phyloP scores from a whole-genome alignment of 495 filamentous ascomycete genomes.

The Talaromyces stipitatus region DNA sequence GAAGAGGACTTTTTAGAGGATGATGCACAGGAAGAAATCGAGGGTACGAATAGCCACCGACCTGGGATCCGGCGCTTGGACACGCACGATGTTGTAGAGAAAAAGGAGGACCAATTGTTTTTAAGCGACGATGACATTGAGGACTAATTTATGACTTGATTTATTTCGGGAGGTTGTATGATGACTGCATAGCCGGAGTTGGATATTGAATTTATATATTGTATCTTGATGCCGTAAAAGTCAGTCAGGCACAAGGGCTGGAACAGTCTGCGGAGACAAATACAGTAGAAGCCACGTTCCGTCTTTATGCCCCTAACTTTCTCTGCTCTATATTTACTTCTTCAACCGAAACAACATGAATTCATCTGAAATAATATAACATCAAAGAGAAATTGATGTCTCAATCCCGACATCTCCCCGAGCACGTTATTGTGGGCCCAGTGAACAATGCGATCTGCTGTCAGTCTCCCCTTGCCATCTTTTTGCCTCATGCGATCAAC shows the following conservation, averaged over 20 bases:
- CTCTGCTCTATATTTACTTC: too few species aligned
- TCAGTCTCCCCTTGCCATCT: neutral
- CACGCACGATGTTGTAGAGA: slow-evolving; percentile 14
- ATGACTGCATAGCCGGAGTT: neutral
- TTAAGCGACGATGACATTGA: slow-evolving; percentile 96
- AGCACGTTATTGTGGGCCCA: neutral
- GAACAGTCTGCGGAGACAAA: too few species aligned
- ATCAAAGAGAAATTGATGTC: too few species aligned
- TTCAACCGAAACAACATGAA: too few species aligned
- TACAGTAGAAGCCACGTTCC: too few species aligned
- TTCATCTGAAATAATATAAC: too few species aligned
- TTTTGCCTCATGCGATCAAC: neutral
- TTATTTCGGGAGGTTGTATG: neutral
- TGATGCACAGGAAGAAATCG: slow-evolving; percentile 38
- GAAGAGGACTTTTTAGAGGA: slow-evolving; percentile 26
- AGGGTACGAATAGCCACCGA: slow-evolving; percentile 21
- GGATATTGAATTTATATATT: neutral
- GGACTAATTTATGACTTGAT: slow-evolving; percentile 44
- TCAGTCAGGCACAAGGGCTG: too few species aligned
- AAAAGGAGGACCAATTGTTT: slow-evolving; percentile 56
- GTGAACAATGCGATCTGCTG: neutral
- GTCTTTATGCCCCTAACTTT: too few species aligned
- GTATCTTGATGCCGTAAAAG: neutral
- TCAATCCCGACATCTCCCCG: too few species aligned
- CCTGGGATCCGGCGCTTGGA: slow-evolving; percentile 28